Percentiles rank a stretch among this genome's conserved stretches.
These are phyloP conservation scores for Mycena pura DNA, from an alignment of 768 basidiomycete genomes.

Conservation along the genomic window DNA sequence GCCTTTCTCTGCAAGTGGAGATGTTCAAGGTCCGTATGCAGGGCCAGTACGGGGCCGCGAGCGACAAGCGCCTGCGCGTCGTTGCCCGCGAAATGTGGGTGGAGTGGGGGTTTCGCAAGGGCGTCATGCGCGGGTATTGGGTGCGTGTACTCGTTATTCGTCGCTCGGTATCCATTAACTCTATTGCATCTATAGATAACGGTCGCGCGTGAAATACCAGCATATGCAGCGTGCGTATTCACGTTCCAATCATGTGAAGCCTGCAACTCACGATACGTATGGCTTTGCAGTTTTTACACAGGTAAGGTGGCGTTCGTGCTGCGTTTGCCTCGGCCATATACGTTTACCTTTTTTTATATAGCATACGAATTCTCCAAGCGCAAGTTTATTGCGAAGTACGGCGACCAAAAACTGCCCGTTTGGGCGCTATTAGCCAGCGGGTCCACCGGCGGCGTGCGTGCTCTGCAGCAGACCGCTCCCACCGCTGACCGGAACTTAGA, in stretches of 20 bases:
- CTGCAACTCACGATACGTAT: neutral
- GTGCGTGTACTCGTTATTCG: slow-evolving; percentile 49
- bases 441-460: slow-evolving; percentile 79
- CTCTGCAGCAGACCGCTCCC: slow-evolving; percentile 1
- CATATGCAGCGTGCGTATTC: slow-evolving; percentile 82
- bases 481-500: too few relatives aligned
- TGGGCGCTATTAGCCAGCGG: slow-evolving; percentile 88
- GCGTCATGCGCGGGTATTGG: slow-evolving; percentile 98
- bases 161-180: too few relatives aligned
- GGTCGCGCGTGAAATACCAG: slow-evolving; percentile 91
- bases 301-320: slow-evolving; percentile 40
- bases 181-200: slow-evolving; percentile 82
- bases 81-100: slow-evolving; percentile 85
- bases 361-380: slow-evolving; percentile 93
- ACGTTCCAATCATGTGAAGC: neutral
- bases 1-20: too few relatives aligned
- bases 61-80: slow-evolving; percentile 77
- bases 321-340: neutral
- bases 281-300: slow-evolving; percentile 74
- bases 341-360: too few relatives aligned
- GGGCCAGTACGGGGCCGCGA: slow-evolving; percentile 85
- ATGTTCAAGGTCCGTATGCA: slow-evolving; percentile 99
- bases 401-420: slow-evolving; percentile 68
- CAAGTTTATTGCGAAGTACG: slow-evolving; percentile 67
- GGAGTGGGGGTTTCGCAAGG: slow-evolving; percentile 84